Conservation (phyloP, 1,284 basidiomycete genomes). For the Sporisorium reilianum region DNA sequence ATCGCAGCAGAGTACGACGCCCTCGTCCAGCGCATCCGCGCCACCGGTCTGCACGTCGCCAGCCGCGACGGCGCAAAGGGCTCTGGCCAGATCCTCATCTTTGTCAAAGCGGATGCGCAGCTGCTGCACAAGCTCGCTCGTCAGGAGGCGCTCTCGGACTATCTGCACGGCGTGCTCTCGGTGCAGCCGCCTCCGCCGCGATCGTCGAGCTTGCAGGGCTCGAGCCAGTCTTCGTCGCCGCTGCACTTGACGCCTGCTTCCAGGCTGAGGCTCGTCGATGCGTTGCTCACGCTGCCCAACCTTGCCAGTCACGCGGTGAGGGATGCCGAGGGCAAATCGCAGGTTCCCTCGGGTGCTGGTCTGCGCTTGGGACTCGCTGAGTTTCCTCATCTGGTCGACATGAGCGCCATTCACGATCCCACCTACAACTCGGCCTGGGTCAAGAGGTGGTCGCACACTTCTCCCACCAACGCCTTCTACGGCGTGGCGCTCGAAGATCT, state of each 20-base stretch:
- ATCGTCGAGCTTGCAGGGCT: slow-evolving; percentile 30
- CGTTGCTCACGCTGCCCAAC: slow-evolving; percentile 50
- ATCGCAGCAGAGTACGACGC: slow-evolving; percentile 50
- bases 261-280: slow-evolving; percentile 56
- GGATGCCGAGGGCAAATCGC: slow-evolving; percentile 12
- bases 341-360: slow-evolving; percentile 54
- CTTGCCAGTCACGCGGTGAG: slow-evolving; percentile 28
- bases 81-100: slow-evolving; percentile 55
- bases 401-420: slow-evolving; percentile 65
- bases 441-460: slow-evolving; percentile 55
- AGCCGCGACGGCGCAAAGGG: slow-evolving; percentile 47
- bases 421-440: slow-evolving; percentile 64
- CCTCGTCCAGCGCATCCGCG: slow-evolving; percentile 43
- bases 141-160: slow-evolving; percentile 56
- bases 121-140: slow-evolving; percentile 32
- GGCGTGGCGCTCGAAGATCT: slow-evolving; percentile 58
- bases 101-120: slow-evolving; percentile 53
- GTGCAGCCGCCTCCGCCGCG: slow-evolving; percentile 36
- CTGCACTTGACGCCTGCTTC: slow-evolving; percentile 52
- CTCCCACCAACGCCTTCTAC: slow-evolving; percentile 39
- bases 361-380: slow-evolving; percentile 39
- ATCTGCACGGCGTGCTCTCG: slow-evolving; percentile 59
- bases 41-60: slow-evolving; percentile 57
- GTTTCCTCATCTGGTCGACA: slow-evolving; percentile 65
- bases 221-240: neutral